Conservation (phyloP, 805 yeast species). For the Sugiyamaella mastotermitis region DNA sequence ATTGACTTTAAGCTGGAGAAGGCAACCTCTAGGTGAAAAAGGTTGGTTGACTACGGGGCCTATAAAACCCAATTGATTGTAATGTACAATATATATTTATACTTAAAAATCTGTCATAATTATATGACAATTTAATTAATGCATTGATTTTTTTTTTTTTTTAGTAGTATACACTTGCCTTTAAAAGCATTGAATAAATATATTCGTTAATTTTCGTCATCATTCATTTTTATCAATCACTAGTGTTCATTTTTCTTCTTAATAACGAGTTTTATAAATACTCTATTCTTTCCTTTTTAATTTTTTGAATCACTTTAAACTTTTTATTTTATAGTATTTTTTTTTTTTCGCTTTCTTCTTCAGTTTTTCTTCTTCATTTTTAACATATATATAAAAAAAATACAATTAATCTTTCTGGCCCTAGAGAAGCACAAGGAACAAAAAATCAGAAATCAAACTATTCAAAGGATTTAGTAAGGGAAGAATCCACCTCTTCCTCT, state of each 20-base stretch:
- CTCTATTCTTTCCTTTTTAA: not conserved
- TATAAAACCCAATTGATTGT: slow-evolving; percentile 3
- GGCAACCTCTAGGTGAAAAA: slow-evolving; percentile 32
- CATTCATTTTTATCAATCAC: not conserved
- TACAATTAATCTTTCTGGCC: no score
- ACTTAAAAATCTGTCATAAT: no score
- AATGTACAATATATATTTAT: no score
- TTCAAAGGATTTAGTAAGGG: slow-evolving; percentile 31
- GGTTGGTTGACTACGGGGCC: slow-evolving; percentile 28
- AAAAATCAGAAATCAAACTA: not conserved
- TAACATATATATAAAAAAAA: not conserved
- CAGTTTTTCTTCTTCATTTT: not conserved
- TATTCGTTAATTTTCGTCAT: not conserved
- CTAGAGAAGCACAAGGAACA: no score
- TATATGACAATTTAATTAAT: no score
- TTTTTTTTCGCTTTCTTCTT: not conserved
- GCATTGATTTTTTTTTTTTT: no score
- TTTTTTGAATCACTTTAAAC: not conserved
- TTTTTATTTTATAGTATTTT: not conserved
- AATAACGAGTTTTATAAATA: not conserved
- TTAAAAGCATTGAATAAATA: no score
- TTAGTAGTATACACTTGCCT: no score
- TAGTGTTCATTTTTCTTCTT: not conserved
- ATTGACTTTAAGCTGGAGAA: slow-evolving; percentile 29
- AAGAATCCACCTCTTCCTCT: slow-evolving; percentile 40